Conservation (phyloP, 805 yeast genomes). For the Torulaspora delbrueckii region DNA sequence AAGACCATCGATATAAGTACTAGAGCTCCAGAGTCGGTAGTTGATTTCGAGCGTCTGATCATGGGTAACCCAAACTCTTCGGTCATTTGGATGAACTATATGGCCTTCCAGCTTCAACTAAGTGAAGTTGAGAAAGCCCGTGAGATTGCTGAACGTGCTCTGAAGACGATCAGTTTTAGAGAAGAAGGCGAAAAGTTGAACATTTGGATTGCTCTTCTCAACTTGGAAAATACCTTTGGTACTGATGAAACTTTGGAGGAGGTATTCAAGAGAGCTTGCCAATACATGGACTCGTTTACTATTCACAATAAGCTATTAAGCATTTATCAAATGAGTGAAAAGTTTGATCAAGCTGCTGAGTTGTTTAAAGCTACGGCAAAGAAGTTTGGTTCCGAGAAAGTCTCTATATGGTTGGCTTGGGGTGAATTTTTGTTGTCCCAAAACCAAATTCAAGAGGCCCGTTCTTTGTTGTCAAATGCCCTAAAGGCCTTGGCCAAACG, state of each 20-base stretch:
- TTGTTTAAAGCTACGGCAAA: constrained; percentile 65
- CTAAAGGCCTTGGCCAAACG: constrained; percentile 66
- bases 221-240: constrained; percentile 93
- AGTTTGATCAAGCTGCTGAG: constrained; percentile 61
- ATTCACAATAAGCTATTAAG: constrained; percentile 77
- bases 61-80: constrained; percentile 93
- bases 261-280: constrained; percentile 76
- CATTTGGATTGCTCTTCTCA: constrained; percentile 92
- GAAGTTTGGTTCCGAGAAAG: constrained; percentile 67
- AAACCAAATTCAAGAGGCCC: constrained; percentile 53
- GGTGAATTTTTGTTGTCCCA: constrained; percentile 70
- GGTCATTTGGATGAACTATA: constrained; percentile 92
- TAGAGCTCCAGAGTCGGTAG: constrained; percentile 83
- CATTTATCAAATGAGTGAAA: constrained; percentile 71
- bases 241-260: constrained; percentile 74
- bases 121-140: constrained; percentile 94
- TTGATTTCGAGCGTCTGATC: constrained; percentile 87
- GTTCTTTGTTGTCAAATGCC: constrained; percentile 68
- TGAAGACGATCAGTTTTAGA: constrained; percentile 81
- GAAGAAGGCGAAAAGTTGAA: constrained; percentile 91
- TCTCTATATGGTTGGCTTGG: constrained; percentile 75
- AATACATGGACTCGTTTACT: constrained; percentile 81
- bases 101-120: constrained; percentile 94
- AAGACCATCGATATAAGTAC: constrained; percentile 78
- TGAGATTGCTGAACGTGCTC: constrained; percentile 86